Evolutionary conservation across 495 filamentous ascomycete species (phyloP).

Genomic region (Aspergillus heteromorphus): DNA sequence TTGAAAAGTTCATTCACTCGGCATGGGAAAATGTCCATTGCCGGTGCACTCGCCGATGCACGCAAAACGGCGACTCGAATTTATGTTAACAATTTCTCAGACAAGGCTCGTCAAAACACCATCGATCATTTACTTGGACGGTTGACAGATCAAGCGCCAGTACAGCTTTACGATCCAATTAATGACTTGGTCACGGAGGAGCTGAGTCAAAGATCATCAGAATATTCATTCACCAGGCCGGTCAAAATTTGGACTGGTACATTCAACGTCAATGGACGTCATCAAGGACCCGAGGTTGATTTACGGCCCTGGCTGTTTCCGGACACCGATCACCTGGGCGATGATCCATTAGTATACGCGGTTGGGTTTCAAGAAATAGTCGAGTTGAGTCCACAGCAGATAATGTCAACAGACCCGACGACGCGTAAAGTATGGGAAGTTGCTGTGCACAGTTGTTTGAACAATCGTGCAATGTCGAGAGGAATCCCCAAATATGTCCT

Average conservation of each 20-base stretch:
- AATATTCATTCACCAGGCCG: constrained; percentile 48
- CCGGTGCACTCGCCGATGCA: constrained; percentile 89
- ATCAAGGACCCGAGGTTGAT: constrained; percentile 69
- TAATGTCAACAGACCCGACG: constrained; percentile 95
- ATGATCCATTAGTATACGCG: constrained; percentile 57
- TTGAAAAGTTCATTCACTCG: constrained; percentile 95
- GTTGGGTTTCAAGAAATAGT: constrained; percentile 98
- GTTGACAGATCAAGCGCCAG: constrained; percentile 74
- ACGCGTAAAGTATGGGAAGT: constrained; percentile 81
- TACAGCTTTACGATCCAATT: constrained; percentile 86
- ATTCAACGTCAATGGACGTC: constrained; percentile 90
- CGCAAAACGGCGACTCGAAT: constrained; percentile 89
- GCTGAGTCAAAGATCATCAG: constrained; percentile 52
- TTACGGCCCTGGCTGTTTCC: constrained; percentile 80
- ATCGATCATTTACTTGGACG: constrained; percentile 88
- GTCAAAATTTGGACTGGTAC: constrained; percentile 76
- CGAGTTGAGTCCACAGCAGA: constrained; percentile 91
- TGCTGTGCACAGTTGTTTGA: constrained; percentile 72
- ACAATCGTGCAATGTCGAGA: constrained; percentile 54
- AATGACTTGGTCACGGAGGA: constrained; percentile 82
- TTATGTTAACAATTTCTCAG: constrained; percentile 96
- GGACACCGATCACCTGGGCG: constrained; percentile 33
- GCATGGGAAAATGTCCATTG: constrained; percentile 90
- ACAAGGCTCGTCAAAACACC: constrained; percentile 87
- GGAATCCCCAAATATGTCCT: constrained; percentile 78